phyloP scores from a whole-genome alignment of 345 rosid genomes.

The Arabidopsis thaliana region TAIR10.1 NC_003071.7:17618501-17619000 shows the following conservation, averaged over 20 bases:
- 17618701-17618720: conserved; percentile 47
- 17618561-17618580: conserved; percentile 57
- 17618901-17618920: conserved; percentile 73
- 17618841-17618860: conserved; percentile 90
- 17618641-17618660: conserved; percentile 55
- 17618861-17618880: conserved; percentile 81
- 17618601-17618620: conserved; percentile 67
- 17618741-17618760: conserved; percentile 36
- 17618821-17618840: conserved; percentile 90
- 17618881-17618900: conserved; percentile 72
- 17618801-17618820: conserved; percentile 70
- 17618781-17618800: conserved; percentile 93
- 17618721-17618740: conserved; percentile 47
- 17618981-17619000: conserved; percentile 68
- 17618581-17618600: conserved; percentile 61
- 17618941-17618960: conserved; percentile 72
- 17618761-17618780: conserved; percentile 54
- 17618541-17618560: conserved; percentile 47
- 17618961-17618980: conserved; percentile 77
- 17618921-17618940: conserved; percentile 70
- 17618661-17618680: conserved; percentile 38
- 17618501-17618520: conserved; percentile 64
- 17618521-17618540: conserved; percentile 51
- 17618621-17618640: conserved; percentile 70
- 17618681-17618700: conserved; percentile 27